These are phyloP conservation scores for Apiospora aurea DNA, from an alignment of 2,329 filamentous ascomycete species.

Conservation along the genomic window DNA sequence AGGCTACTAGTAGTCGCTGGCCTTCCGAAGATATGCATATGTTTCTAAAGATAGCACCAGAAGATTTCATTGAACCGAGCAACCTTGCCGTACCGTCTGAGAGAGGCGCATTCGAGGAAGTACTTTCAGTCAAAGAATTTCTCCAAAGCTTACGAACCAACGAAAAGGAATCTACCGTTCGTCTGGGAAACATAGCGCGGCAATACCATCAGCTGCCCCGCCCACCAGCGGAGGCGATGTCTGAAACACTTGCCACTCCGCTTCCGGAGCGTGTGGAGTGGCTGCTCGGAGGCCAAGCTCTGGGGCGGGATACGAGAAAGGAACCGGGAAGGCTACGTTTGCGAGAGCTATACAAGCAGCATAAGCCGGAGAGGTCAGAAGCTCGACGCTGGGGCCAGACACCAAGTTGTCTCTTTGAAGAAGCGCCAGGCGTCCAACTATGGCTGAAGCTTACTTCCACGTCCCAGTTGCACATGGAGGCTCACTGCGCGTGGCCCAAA, in stretches of 20 bases:
- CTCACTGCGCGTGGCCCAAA: neutral
- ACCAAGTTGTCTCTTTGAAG: constrained; percentile 12
- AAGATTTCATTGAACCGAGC: constrained; percentile 4
- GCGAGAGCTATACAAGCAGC: neutral
- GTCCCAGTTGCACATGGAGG: constrained; percentile 8
- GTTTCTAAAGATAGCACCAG: neutral
- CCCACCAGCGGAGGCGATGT: neutral
- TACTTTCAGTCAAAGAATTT: constrained; percentile 6
- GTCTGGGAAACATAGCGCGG: constrained; percentile 6
- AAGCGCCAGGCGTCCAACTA: constrained; percentile 1
- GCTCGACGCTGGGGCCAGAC: neutral
- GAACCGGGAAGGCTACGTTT: constrained; percentile 6
- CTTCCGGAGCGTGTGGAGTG: constrained; percentile 6
- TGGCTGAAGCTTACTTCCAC: constrained; percentile 1
- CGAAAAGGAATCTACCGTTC: neutral
- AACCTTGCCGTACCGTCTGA: constrained; percentile 13
- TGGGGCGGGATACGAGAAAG: constrained; percentile 1
- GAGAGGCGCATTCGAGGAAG: neutral
- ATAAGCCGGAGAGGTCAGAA: neutral
- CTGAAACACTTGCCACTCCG: constrained; percentile 2
- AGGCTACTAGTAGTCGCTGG: neutral
- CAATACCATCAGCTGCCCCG: neutral
- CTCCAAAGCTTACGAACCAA: neutral
- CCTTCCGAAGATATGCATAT: constrained; percentile 2
- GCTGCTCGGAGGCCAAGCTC: neutral